phyloP scores from a whole-genome alignment of 202 grass and related monocot species.

The Zoysia matrella region DNA sequence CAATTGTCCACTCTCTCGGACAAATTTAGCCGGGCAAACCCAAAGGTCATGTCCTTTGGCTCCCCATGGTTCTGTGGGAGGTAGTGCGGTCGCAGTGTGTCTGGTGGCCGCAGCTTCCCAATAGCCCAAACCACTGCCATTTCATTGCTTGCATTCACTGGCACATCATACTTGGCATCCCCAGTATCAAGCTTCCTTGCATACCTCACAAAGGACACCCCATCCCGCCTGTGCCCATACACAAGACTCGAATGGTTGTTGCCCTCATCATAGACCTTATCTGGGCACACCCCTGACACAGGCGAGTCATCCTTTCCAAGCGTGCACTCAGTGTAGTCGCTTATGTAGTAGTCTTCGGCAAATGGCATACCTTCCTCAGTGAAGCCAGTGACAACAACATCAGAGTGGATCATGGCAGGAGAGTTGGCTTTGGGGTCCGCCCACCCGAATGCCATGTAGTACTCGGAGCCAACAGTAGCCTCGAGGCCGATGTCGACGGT shows the following conservation, averaged over 20 bases:
- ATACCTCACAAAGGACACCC: conserved; percentile 74
- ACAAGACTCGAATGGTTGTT: conserved; percentile 58
- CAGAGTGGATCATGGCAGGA: conserved; percentile 62
- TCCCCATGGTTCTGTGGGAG: conserved; percentile 72
- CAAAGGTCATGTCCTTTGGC: conserved; percentile 44
- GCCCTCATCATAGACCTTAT: conserved; percentile 56
- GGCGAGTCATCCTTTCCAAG: conserved; percentile 48
- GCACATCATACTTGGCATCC: conserved; percentile 69
- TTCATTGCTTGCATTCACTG: conserved; percentile 42
- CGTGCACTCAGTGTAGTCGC: conserved; percentile 65
- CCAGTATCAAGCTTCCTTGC: conserved; percentile 49
- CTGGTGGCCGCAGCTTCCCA: conserved; percentile 64
- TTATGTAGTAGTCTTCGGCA: conserved; percentile 81
- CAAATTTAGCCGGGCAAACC: conserved; percentile 53
- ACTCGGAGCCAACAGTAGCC: conserved; percentile 63
- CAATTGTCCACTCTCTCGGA: conserved; percentile 51
- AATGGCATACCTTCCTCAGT: conserved; percentile 75
- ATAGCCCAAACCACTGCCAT: conserved; percentile 76
- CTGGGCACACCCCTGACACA: conserved; percentile 63
- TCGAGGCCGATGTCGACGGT: conserved; percentile 72
- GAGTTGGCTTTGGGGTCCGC: conserved; percentile 55
- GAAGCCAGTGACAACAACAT: conserved; percentile 65
- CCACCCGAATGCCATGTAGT: conserved; percentile 91
- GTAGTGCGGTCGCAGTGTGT: conserved; percentile 60
- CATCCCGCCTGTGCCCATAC: conserved; percentile 68